Base-by-base conservation (phyloP, 1,284 basidiomycete species). In the Tylopilus sp. region DNA sequence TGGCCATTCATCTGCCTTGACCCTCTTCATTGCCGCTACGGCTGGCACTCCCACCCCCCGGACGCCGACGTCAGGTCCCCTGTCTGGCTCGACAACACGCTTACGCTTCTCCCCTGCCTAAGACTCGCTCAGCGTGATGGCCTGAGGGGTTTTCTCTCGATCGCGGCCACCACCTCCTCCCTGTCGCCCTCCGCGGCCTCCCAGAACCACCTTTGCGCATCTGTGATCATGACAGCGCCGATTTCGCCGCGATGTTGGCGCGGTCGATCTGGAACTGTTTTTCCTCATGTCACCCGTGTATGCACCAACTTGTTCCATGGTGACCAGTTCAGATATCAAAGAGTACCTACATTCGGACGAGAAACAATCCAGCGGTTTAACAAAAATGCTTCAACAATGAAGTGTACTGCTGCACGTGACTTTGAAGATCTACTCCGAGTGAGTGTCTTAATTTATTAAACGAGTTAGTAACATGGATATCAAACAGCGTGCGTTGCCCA, bases 71-170 rank as follows among this genome's bases (percentile, higher is more conserved):
- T 84, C 76, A 2, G 81, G 77, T 0, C 82, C 86, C 54, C 86
- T 86, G 58, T 88, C 86, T 1, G 85, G 85, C 60, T 89, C 86
- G 0, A 86, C 72, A 2, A 75, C 81, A 23, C 85, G 77, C 65
- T 88, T 89, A 52, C 86, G 73, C 71, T 89, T 89, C 56, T 86
- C 84, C 19, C 84, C 85, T 0, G 67, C 60, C 53, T 72, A 67
- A 21, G 64, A 63, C 29, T 72, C 71, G 29, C 66, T 73, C 38
- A 51, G 59, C 19, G 50, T 56, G 6, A 58, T 41, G 2, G 44
- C 47, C 1, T 55, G 56, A 10, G 55, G 53, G 6, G 45, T 53
- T 6, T 46, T 49, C 25, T 59, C 57, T 23, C 59, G 60, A 13
- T 61, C 63, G 28, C 28, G 28, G 11, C 11, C 28, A 28, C 34